A percentile compares a stretch with the other conserved stretches of the same genome.
Evolutionary conservation across 225 moss, liverwort and hornwort genomes (phyloP).

Genomic region (Bryum argenteum): DNA sequence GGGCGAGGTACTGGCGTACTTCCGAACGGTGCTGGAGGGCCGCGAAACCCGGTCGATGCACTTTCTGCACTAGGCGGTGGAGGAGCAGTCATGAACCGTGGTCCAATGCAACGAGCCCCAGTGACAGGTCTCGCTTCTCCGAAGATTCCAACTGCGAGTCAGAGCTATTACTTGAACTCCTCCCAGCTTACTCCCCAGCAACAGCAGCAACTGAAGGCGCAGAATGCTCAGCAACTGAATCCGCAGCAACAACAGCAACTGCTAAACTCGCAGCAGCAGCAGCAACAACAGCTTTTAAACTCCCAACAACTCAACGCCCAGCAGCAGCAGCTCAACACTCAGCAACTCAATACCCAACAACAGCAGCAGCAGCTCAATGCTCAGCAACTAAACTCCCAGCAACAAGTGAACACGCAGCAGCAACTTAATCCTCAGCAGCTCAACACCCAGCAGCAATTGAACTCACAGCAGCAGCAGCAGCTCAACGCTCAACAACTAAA

Average conservation of each 20-base stretch:
- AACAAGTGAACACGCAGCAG: constrained; percentile 11
- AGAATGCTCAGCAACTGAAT: constrained; percentile 52
- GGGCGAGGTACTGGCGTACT: constrained; percentile 62
- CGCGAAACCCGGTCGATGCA: constrained; percentile 73
- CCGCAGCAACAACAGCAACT: constrained; percentile 51
- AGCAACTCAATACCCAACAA: constrained; percentile 67
- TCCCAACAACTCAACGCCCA: constrained; percentile 59
- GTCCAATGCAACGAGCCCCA: constrained; percentile 71
- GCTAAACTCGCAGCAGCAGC: constrained; percentile 49
- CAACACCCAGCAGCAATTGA: constrained; percentile 54
- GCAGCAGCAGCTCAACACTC: constrained; percentile 54
- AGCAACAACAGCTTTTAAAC: constrained; percentile 37
- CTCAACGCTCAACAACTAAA: constrained; percentile 53
- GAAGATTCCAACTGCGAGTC: constrained; percentile 63
- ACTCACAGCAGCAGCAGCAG: constrained; percentile 58
- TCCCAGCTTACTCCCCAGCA: constrained; percentile 62
- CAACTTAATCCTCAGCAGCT: constrained; percentile 57
- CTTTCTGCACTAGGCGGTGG: constrained; percentile 67
- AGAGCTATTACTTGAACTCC: constrained; percentile 72
- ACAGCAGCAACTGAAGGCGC: constrained; percentile 50
- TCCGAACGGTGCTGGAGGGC: constrained; percentile 55
- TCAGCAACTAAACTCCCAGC: constrained; percentile 28
- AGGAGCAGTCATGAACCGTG: constrained; percentile 51
- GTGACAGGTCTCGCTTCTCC: constrained; percentile 58
- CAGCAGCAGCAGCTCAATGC: constrained; percentile 55